A percentile compares a stretch with the other conserved stretches of the same genome.
Conservation (phyloP, 345 rosid species). For the Noccaea bulbosa region DNA sequence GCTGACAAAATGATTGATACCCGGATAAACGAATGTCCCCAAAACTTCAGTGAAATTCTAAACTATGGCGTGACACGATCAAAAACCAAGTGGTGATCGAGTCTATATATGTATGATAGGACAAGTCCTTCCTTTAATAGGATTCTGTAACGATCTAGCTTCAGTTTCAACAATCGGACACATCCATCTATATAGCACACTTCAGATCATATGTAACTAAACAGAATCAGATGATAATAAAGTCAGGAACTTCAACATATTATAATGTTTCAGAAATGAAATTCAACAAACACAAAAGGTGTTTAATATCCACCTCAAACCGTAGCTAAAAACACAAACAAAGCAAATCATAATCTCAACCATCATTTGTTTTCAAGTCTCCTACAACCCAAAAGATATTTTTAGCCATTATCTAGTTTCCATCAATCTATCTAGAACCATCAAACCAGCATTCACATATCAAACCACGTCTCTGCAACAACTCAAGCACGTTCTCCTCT, state of each 20-base stretch:
- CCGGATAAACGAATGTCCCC: too few species aligned
- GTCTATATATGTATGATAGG: too few species aligned
- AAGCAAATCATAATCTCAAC: conserved; percentile 9
- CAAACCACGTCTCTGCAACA: not conserved
- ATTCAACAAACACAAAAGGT: too few species aligned
- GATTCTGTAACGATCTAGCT: not conserved
- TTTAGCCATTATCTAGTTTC: conserved; percentile 22
- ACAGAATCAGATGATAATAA: too few species aligned
- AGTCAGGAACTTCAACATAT: too few species aligned
- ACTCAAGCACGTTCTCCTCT: conserved; percentile 85
- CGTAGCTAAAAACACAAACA: not conserved
- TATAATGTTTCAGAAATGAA: too few species aligned
- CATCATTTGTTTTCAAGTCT: conserved; percentile 19
- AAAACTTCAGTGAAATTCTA: too few species aligned
- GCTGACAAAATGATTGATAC: too few species aligned
- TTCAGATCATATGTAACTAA: too few species aligned
- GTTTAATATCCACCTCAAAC: not conserved
- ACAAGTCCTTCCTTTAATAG: too few species aligned
- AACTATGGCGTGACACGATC: too few species aligned
- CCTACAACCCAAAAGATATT: conserved; percentile 17
- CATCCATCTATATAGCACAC: not conserved
- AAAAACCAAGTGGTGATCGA: too few species aligned
- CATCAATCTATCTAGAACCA: conserved; percentile 20
- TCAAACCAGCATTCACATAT: conserved; percentile 31
- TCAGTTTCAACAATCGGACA: not conserved